These are phyloP conservation scores for Naganishia albida DNA, from an alignment of 1,284 basidiomycete genomes.

Conservation along the genomic window DNA sequence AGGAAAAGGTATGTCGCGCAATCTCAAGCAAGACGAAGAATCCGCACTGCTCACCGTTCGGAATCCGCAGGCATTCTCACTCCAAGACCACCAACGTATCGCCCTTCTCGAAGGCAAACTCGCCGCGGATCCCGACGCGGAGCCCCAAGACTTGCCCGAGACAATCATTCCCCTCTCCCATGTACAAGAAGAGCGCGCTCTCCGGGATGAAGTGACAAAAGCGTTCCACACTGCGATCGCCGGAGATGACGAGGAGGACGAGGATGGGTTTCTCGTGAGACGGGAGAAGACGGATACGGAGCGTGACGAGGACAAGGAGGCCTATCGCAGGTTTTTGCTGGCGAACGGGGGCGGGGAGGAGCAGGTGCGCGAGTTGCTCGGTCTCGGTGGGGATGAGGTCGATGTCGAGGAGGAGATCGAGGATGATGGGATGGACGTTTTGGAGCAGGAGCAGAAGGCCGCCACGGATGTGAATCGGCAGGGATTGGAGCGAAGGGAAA, in stretches of 20 bases:
- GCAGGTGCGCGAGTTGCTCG: conserved; percentile 63
- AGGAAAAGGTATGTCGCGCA: conserved; percentile 55
- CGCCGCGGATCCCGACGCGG: conserved; percentile 6
- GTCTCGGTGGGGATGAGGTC: conserved; percentile 38
- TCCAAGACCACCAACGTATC: conserved; percentile 56
- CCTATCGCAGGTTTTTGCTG: conserved; percentile 76
- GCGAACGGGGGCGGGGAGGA: conserved; percentile 71
- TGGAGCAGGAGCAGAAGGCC: conserved; percentile 37
- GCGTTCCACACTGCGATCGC: conserved; percentile 67
- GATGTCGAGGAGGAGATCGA: conserved; percentile 34
- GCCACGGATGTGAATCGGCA: conserved; percentile 56
- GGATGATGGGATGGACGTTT: conserved; percentile 31
- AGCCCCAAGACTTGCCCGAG: conserved; percentile 24
- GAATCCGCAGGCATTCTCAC: conserved; percentile 49
- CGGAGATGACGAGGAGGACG: conserved; percentile 60
- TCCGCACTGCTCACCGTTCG: background rate
- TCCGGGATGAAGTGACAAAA: conserved; percentile 79
- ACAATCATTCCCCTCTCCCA: conserved; percentile 62
- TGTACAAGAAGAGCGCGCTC: conserved; percentile 71
- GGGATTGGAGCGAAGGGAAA: conserved; percentile 67
- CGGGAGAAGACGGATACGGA: conserved; percentile 66
- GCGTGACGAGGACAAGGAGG: conserved; percentile 74
- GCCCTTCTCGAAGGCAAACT: conserved; percentile 48
- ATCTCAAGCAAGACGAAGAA: no score
- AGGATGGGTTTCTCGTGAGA: conserved; percentile 61